These are phyloP conservation scores for Pseudocercospora eumusae DNA, from an alignment of 2,329 filamentous ascomycete genomes.

Conservation along the genomic window DNA sequence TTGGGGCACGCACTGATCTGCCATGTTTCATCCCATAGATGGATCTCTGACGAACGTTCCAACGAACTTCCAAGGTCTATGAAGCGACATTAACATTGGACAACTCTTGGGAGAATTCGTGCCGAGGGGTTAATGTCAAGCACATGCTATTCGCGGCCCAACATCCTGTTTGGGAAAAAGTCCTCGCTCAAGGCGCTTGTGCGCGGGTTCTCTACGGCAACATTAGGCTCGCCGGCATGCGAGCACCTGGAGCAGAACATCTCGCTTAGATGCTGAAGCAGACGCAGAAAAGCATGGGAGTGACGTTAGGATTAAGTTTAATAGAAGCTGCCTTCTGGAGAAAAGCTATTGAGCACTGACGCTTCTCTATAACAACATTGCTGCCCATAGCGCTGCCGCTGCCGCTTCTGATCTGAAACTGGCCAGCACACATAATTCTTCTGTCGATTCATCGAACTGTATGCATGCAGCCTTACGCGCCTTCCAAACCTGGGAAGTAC, in stretches of 20 bases:
- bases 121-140: constrained; percentile 9
- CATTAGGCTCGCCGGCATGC: constrained; percentile 15
- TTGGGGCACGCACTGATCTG: constrained; percentile 11
- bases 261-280: constrained; percentile 19
- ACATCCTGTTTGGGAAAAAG: constrained; percentile 14
- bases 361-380: neutral
- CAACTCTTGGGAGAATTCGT: neutral
- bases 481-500: constrained; percentile 12
- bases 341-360: constrained; percentile 5
- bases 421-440: constrained; percentile 1
- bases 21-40: constrained; percentile 3
- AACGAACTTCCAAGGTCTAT: neutral
- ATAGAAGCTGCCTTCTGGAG: constrained; percentile 12
- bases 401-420: constrained; percentile 11
- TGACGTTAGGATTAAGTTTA: constrained; percentile 23
- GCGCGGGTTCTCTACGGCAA: constrained; percentile 18
- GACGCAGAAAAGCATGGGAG: constrained; percentile 9
- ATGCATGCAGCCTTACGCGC: constrained; percentile 12
- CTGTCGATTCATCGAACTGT: constrained; percentile 13
- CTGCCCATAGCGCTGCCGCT: constrained; percentile 10
- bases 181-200: constrained; percentile 9
- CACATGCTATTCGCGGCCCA: constrained; percentile 10
- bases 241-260: constrained; percentile 14
- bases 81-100: neutral
- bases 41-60: constrained; percentile 5